phyloP scores from a whole-genome alignment of 805 yeast species.

The Sugiyamaella valdiviana region DNA sequence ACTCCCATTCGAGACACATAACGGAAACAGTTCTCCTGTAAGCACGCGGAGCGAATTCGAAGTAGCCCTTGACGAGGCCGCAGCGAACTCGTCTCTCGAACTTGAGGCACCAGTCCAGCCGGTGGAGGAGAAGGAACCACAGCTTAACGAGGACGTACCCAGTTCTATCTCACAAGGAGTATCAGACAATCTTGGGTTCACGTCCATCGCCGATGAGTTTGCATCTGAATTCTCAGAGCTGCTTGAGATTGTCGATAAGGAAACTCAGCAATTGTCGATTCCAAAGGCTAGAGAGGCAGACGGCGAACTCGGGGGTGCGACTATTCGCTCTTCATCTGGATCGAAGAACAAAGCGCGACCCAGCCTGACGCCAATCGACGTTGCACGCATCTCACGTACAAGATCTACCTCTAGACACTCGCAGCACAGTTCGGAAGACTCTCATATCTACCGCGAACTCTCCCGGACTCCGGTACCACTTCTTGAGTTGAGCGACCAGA shows the following conservation, averaged over 20 bases:
- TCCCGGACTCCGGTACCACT: constrained; percentile 15
- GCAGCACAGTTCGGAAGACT: constrained; percentile 5
- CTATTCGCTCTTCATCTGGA: constrained; percentile 21
- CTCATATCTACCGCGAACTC: constrained; percentile 14
- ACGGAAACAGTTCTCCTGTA: too few relatives aligned
- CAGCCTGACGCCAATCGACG: constrained; percentile 21
- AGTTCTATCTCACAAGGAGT: too few relatives aligned
- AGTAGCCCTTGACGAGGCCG: too few relatives aligned
- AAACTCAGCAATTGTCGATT: constrained; percentile 1
- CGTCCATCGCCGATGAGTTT: constrained; percentile 17
- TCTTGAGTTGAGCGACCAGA: constrained; percentile 15
- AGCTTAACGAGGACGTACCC: too few relatives aligned
- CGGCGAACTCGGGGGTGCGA: constrained; percentile 2
- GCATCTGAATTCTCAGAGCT: constrained; percentile 18
- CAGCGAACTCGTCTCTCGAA: too few relatives aligned
- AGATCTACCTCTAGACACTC: constrained; percentile 4
- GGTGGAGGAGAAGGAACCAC: too few relatives aligned
- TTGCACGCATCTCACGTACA: constrained; percentile 10
- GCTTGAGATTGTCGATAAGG: constrained; percentile 2
- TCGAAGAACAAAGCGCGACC: constrained; percentile 15
- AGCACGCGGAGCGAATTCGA: too few relatives aligned
- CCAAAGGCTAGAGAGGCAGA: neutral
- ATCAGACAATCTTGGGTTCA: constrained; percentile 2
- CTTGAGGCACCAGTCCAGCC: too few relatives aligned
- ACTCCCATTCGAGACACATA: too few relatives aligned